A percentile compares a stretch with the other conserved stretches of the same genome.
phyloP scores from a whole-genome alignment of 1,139 yeast species.

The Protomyces macrosporus region DNA sequence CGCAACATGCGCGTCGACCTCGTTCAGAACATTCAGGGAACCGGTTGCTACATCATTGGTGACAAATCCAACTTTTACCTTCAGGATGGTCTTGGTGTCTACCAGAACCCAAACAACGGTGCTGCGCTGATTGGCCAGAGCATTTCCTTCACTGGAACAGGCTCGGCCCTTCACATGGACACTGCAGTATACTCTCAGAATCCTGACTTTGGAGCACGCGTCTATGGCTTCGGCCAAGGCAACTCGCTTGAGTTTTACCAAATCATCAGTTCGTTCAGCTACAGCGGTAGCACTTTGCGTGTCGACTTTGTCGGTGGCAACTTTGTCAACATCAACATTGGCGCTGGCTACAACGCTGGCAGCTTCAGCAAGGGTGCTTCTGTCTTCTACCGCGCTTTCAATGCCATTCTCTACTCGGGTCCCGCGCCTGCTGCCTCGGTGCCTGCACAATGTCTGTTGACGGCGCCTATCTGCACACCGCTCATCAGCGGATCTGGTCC shows the following conservation, averaged over 20 bases:
- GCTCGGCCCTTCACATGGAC: slow-evolving; percentile 5
- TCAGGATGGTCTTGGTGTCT: slow-evolving; percentile 8
- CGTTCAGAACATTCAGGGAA: slow-evolving; percentile 11
- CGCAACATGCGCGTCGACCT: slow-evolving; percentile 9
- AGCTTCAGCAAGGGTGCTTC: background rate
- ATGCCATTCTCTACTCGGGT: background rate
- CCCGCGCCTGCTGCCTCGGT: background rate
- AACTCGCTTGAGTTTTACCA: slow-evolving; percentile 8
- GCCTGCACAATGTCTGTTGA: slow-evolving; percentile 2
- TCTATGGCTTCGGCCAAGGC: slow-evolving; percentile 11
- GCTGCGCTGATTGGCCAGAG: background rate
- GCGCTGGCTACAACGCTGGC: background rate
- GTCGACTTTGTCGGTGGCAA: background rate
- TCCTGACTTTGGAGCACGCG: slow-evolving; percentile 2
- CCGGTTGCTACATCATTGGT: slow-evolving; percentile 12
- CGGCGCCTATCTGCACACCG: background rate
- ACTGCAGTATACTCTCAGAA: slow-evolving; percentile 2
- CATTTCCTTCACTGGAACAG: slow-evolving; percentile 1
- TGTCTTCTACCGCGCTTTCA: background rate
- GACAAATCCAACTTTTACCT: slow-evolving; percentile 4
- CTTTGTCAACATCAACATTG: slow-evolving; percentile 3
- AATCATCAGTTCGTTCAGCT: background rate
- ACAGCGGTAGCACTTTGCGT: background rate
- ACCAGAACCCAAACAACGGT: slow-evolving; percentile 2
- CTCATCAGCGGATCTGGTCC: background rate